Base-by-base conservation (phyloP, 495 filamentous ascomycete genomes). In the Pyrenula massariospora region DNA sequence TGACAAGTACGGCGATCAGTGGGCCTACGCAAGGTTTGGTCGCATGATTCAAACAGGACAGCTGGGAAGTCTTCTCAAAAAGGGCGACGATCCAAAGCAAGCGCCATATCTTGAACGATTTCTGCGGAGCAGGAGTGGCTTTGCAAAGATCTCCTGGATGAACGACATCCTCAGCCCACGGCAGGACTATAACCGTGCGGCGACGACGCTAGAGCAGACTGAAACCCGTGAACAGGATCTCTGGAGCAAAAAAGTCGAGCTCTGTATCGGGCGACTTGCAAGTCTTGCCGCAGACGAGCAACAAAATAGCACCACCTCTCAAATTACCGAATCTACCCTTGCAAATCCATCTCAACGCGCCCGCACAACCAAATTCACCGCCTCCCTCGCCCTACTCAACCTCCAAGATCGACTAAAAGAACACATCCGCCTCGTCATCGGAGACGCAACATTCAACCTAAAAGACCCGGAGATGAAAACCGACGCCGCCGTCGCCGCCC, bases 221-320 rank as follows among this genome's bases (percentile, higher is more conserved):
- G 90, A 87, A 10, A 70, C 73, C 24, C 77, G 78, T 49, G 88
- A 96, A 63, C 77, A 79, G 49, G 83, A 89, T 53, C 66, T 92
- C 10, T 96, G 91, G 91, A 87, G 78, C 67, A 89, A 92, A 67
- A 93, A 93, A 65, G 85, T 94, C 36, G 83, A 96, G 65, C 72
- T 96, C n/a, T 91, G 88, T 50, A 75, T 97, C 21, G 83, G 87
- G 11, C 96, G 95, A 68, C 72, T 98, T 10, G 79, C 87, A 12
- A 76, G 85, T 57, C 66, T 96, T 57, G 86, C 87, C 24, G 83
- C 73, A 5, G 50, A 21, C 50, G 50, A 52, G 50, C 31, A 42
- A 15, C 5, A 42, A 15, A 42, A 15, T 15, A 42, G 15, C 8
- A 42, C 15, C 5, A 15, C 31, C 8, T 8, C 5, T 8, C 5